A percentile compares a stretch with the other conserved stretches of the same genome.
These are phyloP conservation scores for Stephania japonica DNA, from an alignment of 164 flowering plant genomes.

Conservation along the genomic window DNA sequence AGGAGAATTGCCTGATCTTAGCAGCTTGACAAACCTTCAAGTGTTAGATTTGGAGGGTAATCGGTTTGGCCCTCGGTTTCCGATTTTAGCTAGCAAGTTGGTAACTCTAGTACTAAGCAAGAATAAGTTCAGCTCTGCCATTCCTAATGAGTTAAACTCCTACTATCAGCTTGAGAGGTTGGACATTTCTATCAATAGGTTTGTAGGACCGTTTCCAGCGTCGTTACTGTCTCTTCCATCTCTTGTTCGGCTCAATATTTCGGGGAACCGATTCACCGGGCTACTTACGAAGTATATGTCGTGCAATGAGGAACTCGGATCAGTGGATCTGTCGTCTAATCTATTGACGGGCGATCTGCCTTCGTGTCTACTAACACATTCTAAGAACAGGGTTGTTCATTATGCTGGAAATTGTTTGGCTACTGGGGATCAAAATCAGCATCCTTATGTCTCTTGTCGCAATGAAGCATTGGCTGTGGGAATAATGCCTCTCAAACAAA, in stretches of 20 bases:
- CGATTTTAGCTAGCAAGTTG: slow-evolving; percentile 52
- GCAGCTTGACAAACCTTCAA: slow-evolving; percentile 77
- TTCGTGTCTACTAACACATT: slow-evolving; percentile 39
- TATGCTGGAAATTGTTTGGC: slow-evolving; percentile 66
- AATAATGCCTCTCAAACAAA: slow-evolving; percentile 37
- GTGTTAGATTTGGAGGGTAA: slow-evolving; percentile 76
- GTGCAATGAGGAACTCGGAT: slow-evolving; percentile 51
- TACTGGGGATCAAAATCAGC: slow-evolving; percentile 42
- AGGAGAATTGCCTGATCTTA: slow-evolving; percentile 80
- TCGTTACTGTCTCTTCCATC: slow-evolving; percentile 68
- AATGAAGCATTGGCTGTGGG: slow-evolving; percentile 96
- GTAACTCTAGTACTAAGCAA: slow-evolving; percentile 53
- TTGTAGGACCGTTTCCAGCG: slow-evolving; percentile 71
- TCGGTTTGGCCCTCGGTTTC: slow-evolving; percentile 68
- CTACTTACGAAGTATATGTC: slow-evolving; percentile 53
- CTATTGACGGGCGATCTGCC: slow-evolving; percentile 80
- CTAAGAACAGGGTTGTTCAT: slow-evolving; percentile 31
- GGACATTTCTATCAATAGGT: slow-evolving; percentile 72
- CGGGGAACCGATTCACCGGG: slow-evolving; percentile 75
- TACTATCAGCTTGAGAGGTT: slow-evolving; percentile 59
- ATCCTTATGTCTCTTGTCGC: slow-evolving; percentile 57
- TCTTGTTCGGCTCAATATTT: slow-evolving; percentile 51
- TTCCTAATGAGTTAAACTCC: slow-evolving; percentile 56
- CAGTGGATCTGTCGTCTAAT: slow-evolving; percentile 77
- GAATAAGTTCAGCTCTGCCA: slow-evolving; percentile 65